A percentile compares a stretch with the other conserved stretches of the same genome.
These are phyloP conservation scores for Eragrostis curvula DNA, from an alignment of 176 grass and related monocot genomes.

Conservation along the genomic window DNA sequence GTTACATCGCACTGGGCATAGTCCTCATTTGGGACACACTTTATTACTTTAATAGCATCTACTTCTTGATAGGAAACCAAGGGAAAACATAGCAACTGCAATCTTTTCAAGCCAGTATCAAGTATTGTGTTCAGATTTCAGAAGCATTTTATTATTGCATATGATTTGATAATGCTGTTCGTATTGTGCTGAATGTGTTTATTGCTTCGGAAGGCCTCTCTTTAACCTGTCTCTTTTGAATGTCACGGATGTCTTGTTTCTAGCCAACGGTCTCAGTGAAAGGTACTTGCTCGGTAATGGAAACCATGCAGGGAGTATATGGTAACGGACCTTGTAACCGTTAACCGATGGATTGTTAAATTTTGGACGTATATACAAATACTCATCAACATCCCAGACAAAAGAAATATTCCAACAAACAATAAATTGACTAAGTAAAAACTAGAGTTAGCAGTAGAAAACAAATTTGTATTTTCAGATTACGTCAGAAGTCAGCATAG, in stretches of 20 bases:
- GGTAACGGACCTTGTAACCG: neutral
- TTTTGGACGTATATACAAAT: neutral
- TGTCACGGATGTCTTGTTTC: neutral
- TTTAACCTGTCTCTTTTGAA: neutral
- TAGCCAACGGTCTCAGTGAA: neutral
- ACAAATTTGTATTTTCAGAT: neutral
- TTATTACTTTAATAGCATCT: neutral
- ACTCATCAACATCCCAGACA: neutral
- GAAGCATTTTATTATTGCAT: neutral
- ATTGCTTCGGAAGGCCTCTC: neutral
- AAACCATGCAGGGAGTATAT: neutral
- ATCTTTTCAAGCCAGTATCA: conserved; percentile 3
- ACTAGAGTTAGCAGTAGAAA: neutral
- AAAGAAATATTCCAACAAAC: neutral
- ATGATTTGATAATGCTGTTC: neutral
- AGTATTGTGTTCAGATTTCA: too few species aligned
- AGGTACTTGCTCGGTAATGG: neutral
- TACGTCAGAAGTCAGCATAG: neutral
- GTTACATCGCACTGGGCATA: neutral
- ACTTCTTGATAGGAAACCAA: conserved; percentile 3
- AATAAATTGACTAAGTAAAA: neutral
- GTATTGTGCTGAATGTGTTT: neutral
- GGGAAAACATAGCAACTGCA: neutral
- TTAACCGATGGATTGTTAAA: neutral
- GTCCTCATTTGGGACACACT: neutral